These are phyloP conservation scores for Cenchrus purpureus DNA, from an alignment of 176 grass and related monocot species.

Conservation along the genomic window DNA sequence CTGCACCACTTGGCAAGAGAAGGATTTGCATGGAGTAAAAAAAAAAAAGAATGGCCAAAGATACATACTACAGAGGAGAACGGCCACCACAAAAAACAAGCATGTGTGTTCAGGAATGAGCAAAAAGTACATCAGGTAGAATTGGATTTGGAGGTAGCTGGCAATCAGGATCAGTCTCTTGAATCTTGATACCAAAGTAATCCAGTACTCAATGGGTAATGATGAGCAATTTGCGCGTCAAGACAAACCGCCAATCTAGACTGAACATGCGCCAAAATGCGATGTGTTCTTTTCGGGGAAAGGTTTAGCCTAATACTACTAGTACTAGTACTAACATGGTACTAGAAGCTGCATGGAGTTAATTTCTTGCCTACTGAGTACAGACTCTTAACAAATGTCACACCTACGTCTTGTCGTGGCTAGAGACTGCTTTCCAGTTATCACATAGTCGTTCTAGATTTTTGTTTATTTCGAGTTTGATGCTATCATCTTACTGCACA, in stretches of 20 bases:
- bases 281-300: neutral
- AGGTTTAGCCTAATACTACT: neutral
- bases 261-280: conserved; percentile 19
- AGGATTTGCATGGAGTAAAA: neutral
- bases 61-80: neutral
- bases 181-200: neutral
- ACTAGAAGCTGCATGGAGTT: neutral
- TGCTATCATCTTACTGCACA: neutral
- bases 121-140: conserved; percentile 15
- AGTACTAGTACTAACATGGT: neutral
- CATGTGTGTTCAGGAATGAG: neutral
- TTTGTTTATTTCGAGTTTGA: neutral
- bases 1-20: conserved; percentile 25
- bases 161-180: conserved; percentile 14
- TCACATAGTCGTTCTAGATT: neutral
- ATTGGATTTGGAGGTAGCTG: neutral
- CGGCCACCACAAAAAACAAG: conserved; percentile 17
- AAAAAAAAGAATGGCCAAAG: neutral
- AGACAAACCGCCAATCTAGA: conserved; percentile 13
- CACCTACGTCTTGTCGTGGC: neutral
- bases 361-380: neutral
- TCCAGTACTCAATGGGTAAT: conserved; percentile 19
- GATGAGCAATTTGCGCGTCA: conserved; percentile 9
- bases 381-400: neutral
- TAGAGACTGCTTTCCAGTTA: neutral